A percentile compares a stretch with the other conserved stretches of the same genome.
Conservation (phyloP, 805 yeast species). For the Brettanomyces anomalus region DNA sequence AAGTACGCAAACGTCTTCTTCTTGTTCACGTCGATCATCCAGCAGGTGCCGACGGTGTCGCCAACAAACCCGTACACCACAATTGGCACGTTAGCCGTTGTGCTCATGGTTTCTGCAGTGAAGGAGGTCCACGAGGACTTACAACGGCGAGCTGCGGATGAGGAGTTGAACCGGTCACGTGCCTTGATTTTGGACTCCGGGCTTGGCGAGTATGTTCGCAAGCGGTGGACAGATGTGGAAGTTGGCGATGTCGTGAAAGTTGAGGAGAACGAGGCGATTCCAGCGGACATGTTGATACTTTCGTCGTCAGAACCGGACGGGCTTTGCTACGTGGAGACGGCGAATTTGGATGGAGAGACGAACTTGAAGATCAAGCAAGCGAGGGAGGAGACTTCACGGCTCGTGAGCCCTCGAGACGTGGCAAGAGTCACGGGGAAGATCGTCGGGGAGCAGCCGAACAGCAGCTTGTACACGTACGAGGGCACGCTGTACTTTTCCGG, state of each 20-base stretch:
- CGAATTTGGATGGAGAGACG: conserved; percentile 96
- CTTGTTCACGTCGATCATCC: conserved; percentile 83
- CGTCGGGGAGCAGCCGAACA: conserved; percentile 86
- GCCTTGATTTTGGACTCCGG: conserved; percentile 53
- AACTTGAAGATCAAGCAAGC: conserved; percentile 93
- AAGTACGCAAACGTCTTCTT: conserved; percentile 95
- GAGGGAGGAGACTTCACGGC: conserved; percentile 13
- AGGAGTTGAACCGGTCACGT: conserved; percentile 68
- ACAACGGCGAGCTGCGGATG: conserved; percentile 81
- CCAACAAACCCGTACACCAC: conserved; percentile 97
- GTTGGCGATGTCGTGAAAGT: conserved; percentile 91
- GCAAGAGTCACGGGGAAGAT: conserved; percentile 39
- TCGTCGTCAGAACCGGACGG: conserved; percentile 98
- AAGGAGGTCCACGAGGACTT: conserved; percentile 88
- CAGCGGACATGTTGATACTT: conserved; percentile 81
- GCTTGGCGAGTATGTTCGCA: conserved; percentile 53
- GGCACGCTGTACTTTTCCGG: conserved; percentile 66
- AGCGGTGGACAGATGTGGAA: conserved; percentile 76
- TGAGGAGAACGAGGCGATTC: conserved; percentile 80
- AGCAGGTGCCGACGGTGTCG: conserved; percentile 93
- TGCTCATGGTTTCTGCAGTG: conserved; percentile 80
- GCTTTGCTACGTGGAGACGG: conserved; percentile 93
- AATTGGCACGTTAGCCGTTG: conserved; percentile 80
- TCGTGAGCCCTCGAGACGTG: neutral
- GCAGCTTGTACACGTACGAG: conserved; percentile 89